phyloP scores from a whole-genome alignment of 805 yeast genomes.

The Candida arabinofermentans region DNA sequence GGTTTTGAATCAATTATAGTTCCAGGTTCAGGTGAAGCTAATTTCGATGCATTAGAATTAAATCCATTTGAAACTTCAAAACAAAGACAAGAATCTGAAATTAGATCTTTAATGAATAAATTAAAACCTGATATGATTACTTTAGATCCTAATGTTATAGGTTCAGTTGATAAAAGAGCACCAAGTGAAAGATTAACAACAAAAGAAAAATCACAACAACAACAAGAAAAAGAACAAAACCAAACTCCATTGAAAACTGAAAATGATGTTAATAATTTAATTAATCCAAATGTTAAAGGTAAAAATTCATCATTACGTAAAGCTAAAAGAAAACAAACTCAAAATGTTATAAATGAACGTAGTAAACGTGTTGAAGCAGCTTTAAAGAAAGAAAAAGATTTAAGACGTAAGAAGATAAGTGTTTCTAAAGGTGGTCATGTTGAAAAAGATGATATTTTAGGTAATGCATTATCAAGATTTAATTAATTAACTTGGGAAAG shows the following conservation, averaged over 20 bases:
- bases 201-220: slow-evolving; percentile 48
- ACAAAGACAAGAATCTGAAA: slow-evolving; percentile 93
- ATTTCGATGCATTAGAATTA: slow-evolving; percentile 87
- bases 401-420: slow-evolving; percentile 50
- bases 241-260: slow-evolving; percentile 35
- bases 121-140: slow-evolving; percentile 89
- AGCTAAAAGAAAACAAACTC: slow-evolving; percentile 75
- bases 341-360: slow-evolving; percentile 83
- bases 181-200: slow-evolving; percentile 60
- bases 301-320: slow-evolving; percentile 82
- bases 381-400: slow-evolving; percentile 66
- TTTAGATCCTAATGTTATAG: slow-evolving; percentile 83
- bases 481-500: slow-evolving; percentile 27
- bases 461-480: slow-evolving; percentile 48
- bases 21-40: slow-evolving; percentile 98
- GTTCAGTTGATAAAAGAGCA: slow-evolving; percentile 74
- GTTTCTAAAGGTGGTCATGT: slow-evolving; percentile 47
- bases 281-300: slow-evolving; percentile 68
- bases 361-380: slow-evolving; percentile 72
- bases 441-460: slow-evolving; percentile 49
- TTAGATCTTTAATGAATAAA: slow-evolving; percentile 78
- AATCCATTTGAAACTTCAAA: slow-evolving; percentile 90
- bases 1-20: slow-evolving; percentile 84
- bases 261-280: slow-evolving; percentile 47
- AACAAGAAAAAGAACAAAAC: slow-evolving; percentile 34